Conservation (phyloP, 2,329 filamentous ascomycete species). For the Ceratocystis alfenasii region DNA sequence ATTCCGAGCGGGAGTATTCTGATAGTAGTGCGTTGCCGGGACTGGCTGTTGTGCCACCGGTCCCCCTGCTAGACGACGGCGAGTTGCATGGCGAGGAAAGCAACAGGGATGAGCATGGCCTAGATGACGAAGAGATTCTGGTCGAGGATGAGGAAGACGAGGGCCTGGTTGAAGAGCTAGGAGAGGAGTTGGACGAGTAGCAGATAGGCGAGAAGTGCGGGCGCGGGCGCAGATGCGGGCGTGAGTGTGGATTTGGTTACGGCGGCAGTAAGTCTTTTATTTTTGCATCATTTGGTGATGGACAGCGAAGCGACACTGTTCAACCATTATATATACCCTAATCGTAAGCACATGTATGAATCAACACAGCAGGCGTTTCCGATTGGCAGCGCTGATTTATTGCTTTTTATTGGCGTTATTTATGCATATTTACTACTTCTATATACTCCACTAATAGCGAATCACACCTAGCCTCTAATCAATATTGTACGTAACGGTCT, state of each 20-base stretch:
- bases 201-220: too few relatives aligned
- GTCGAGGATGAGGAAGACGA: constrained; percentile 16
- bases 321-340: constrained; percentile 3
- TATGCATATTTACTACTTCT: background rate
- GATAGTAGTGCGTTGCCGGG: background rate
- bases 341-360: constrained; percentile 5
- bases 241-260: background rate
- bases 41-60: constrained; percentile 7
- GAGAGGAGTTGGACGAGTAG: background rate
- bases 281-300: background rate
- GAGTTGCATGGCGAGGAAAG: background rate
- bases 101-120: background rate
- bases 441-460: background rate
- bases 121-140: constrained; percentile 4
- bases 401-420: background rate
- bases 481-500: constrained; percentile 43
- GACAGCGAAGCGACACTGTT: background rate
- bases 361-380: background rate
- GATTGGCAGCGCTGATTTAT: background rate
- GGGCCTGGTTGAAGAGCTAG: constrained; percentile 7
- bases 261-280: background rate
- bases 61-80: background rate
- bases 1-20: constrained; percentile 23
- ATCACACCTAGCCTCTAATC: background rate
- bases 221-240: too few relatives aligned